Evolutionary conservation across 2,329 filamentous ascomycete species (phyloP).

Genomic region (Trichoderma simmonsii): DNA sequence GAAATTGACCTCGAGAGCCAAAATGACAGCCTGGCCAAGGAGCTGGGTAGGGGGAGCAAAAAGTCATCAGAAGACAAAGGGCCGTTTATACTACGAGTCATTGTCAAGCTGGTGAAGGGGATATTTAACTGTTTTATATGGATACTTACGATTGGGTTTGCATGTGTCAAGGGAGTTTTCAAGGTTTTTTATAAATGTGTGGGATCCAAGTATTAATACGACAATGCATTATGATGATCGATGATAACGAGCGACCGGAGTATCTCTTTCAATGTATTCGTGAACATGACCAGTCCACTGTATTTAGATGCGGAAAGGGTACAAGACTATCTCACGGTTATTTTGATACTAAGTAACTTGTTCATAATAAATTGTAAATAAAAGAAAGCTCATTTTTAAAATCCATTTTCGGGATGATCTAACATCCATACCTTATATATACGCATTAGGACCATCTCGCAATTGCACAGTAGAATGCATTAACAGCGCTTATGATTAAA

Average conservation of each 20-base stretch:
- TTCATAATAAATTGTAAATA: background rate
- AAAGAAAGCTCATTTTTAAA: background rate
- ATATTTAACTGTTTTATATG: conserved; percentile 58
- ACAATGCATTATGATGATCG: conserved; percentile 8
- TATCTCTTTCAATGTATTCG: background rate
- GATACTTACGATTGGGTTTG: conserved; percentile 54
- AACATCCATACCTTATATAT: background rate
- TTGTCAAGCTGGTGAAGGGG: conserved; percentile 50
- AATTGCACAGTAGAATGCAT: background rate
- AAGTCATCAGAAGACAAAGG: conserved; percentile 46
- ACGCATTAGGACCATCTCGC: background rate
- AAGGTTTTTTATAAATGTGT: conserved; percentile 51
- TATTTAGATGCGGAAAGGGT: background rate
- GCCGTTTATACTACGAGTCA: conserved; percentile 47
- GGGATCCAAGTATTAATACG: conserved; percentile 40
- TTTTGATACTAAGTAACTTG: background rate
- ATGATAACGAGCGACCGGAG: background rate
- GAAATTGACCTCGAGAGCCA: conserved; percentile 64
- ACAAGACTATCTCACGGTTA: background rate
- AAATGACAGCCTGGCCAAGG: conserved; percentile 41
- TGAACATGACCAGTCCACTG: background rate
- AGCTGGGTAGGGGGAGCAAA: conserved; percentile 35
- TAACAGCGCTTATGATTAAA: background rate
- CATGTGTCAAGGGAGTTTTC: conserved; percentile 49
- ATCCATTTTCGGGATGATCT: background rate